Base-by-base conservation (phyloP, 169 alveolate species). In the Plasmodium vinckei region DNA sequence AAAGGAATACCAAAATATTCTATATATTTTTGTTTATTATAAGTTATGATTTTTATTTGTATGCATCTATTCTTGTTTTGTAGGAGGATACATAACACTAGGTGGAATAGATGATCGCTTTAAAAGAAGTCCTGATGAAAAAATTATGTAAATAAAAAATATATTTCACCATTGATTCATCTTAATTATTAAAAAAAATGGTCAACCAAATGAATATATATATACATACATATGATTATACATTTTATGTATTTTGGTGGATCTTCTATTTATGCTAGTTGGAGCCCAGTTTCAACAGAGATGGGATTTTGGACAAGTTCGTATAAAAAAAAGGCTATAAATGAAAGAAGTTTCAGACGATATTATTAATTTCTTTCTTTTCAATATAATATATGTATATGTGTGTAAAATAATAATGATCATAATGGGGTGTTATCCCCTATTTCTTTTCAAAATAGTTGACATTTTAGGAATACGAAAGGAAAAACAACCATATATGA, bases 91-190 rank as follows among this genome's bases (percentile, higher is more conserved):
- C 44, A 75, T 94, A n/a, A 91, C 94, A 21, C 88, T 94, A 71
- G 96, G 96, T 4, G 96, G 96, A 6, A 77, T 82, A 57, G 93
- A 94, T 69, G 89, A 89, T 47, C 88, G 88, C 3, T 87, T 87
- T 49, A 93, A 93, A 60, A 75, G 92, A 54, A 59, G 93, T 17
- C 94, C 91, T 13, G 94, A 71, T 33, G 96, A 91, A 72, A 94
- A 88, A 64, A 79, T 93, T 33, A 64, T 73, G 91, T 89, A 56
- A 42, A 42, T 9, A 5, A 5, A 13, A 59, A 57, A 13, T 15
- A 25, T 59, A 1, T 57, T 65, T 51, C 4, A 46, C 13, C 21
- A 5, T 59, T 39, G 5, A 5, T 17, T 23, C 33, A 15, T 49
- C 56, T 75, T 25, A 25, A 53, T 21, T 87, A 77, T 56, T 46